A percentile compares a stretch with the other conserved stretches of the same genome.
Evolutionary conservation across 2,329 filamentous ascomycete species (phyloP).

Genomic region (Aspergillus pseudoterreus): DNA sequence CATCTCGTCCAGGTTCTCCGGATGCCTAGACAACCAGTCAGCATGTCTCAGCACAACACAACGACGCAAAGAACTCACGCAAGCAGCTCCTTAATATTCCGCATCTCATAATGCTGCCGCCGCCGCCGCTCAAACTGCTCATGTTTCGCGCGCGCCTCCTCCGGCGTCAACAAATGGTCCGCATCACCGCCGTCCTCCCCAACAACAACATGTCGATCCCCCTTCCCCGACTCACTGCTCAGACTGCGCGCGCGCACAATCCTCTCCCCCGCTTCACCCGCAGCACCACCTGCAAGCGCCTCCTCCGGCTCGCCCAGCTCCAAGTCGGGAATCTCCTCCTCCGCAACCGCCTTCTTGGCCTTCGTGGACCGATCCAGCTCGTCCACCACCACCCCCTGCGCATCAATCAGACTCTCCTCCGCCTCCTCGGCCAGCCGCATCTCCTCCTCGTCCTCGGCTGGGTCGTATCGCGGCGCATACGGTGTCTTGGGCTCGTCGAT

Average conservation of each 20-base stretch:
- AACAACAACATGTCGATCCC: constrained; percentile 78
- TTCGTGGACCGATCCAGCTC: constrained; percentile 57
- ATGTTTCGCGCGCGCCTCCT: constrained; percentile 86
- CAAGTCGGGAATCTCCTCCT: constrained; percentile 85
- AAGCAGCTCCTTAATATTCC: constrained; percentile 80
- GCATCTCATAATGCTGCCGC: constrained; percentile 99
- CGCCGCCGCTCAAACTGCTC: constrained; percentile 83
- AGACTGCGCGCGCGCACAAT: constrained; percentile 39
- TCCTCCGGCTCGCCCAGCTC: constrained; percentile 92
- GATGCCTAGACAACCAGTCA: constrained; percentile 45
- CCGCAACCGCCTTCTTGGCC: constrained; percentile 44
- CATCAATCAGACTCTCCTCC: constrained; percentile 54
- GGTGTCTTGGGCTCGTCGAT: constrained; percentile 98
- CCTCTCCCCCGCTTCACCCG: constrained; percentile 37
- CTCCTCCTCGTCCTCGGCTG: constrained; percentile 79
- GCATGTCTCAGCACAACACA: not conserved
- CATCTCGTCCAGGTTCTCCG: constrained; percentile 61
- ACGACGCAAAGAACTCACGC: constrained; percentile 51
- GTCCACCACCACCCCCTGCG: constrained; percentile 65
- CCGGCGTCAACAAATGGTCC: constrained; percentile 53
- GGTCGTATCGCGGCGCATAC: constrained; percentile 89
- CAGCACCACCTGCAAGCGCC: constrained; percentile 44
- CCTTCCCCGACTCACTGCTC: constrained; percentile 38
- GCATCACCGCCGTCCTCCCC: constrained; percentile 46
- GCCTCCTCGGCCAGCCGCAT: constrained; percentile 25